phyloP scores from a whole-genome alignment of 257 asterid species.

The Rubia yunnanensis region DNA sequence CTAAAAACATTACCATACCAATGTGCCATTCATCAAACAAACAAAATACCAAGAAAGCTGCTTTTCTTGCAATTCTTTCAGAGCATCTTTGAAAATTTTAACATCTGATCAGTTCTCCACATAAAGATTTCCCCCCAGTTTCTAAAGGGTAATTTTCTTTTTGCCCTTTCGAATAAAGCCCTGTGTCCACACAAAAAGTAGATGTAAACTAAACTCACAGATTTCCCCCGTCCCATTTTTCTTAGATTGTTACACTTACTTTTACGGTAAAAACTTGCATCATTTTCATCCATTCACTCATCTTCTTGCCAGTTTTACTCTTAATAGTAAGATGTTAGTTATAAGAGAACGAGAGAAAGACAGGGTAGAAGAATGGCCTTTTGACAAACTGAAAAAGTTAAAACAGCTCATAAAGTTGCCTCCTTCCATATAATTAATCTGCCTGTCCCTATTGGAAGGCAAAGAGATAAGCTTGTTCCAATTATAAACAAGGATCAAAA shows the following conservation, averaged over 20 bases:
- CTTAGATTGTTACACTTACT: too few relatives aligned
- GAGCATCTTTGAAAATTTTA: slow-evolving; percentile 48
- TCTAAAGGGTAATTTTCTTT: neutral
- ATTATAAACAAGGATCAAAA: slow-evolving; percentile 11
- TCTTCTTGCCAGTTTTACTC: too few relatives aligned
- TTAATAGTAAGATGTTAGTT: too few relatives aligned
- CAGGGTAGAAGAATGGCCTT: too few relatives aligned
- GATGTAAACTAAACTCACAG: slow-evolving; percentile 16
- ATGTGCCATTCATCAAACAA: too few relatives aligned
- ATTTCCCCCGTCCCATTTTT: too few relatives aligned
- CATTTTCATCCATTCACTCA: too few relatives aligned
- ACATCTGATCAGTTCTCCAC: slow-evolving; percentile 31
- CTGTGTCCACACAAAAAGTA: slow-evolving; percentile 17
- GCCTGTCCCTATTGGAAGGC: slow-evolving; percentile 2
- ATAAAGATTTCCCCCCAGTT: slow-evolving; percentile 20
- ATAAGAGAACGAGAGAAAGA: too few relatives aligned
- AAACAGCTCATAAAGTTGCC: slow-evolving; percentile 21
- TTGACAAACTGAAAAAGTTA: slow-evolving; percentile 40
- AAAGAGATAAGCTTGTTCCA: slow-evolving; percentile 5
- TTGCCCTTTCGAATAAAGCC: slow-evolving; percentile 12
- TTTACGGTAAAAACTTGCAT: too few relatives aligned
- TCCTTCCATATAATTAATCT: slow-evolving; percentile 15
- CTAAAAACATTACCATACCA: slow-evolving; percentile 35
- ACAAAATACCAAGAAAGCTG: slow-evolving; percentile 25
- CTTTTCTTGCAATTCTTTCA: slow-evolving; percentile 39